These are phyloP conservation scores for Rutstroemia sp. DNA, from an alignment of 2,329 filamentous ascomycete genomes.

Conservation along the genomic window DNA sequence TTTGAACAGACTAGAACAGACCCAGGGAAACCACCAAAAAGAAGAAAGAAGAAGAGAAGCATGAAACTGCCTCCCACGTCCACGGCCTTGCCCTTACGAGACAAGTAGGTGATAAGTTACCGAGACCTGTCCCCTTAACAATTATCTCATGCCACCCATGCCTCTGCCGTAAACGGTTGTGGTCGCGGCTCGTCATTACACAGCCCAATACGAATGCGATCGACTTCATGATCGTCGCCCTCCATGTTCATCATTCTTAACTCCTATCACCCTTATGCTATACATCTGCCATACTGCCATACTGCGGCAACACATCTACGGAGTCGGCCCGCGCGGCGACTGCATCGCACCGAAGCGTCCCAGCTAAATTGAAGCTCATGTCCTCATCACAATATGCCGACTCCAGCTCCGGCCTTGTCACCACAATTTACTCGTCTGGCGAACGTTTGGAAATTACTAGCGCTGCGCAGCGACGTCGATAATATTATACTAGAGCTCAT, in stretches of 20 bases:
- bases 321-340: conserved; percentile 14
- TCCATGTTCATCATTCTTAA: conserved; percentile 2
- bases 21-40: not conserved
- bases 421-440: conserved; percentile 32
- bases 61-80: not conserved
- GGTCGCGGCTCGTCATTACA: not conserved
- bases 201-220: conserved; percentile 5
- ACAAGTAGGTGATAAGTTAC: no score
- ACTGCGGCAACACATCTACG: conserved; percentile 6
- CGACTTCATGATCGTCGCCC: conserved; percentile 7
- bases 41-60: not conserved
- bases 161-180: conserved; percentile 6
- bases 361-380: conserved; percentile 6
- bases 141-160: conserved; percentile 4
- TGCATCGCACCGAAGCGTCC: conserved; percentile 7
- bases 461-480: conserved; percentile 35
- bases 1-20: no score
- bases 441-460: conserved; percentile 32
- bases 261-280: conserved; percentile 9
- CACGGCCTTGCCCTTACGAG: not conserved
- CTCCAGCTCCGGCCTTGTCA: conserved; percentile 28
- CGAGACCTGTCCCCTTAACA: not conserved
- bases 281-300: conserved; percentile 1
- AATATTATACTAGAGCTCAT: conserved; percentile 36
- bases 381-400: conserved; percentile 20